Percentiles rank a stretch among this genome's conserved stretches.
Evolutionary conservation across 495 filamentous ascomycete genomes (phyloP).

Genomic region (Choiromyces venosus): DNA sequence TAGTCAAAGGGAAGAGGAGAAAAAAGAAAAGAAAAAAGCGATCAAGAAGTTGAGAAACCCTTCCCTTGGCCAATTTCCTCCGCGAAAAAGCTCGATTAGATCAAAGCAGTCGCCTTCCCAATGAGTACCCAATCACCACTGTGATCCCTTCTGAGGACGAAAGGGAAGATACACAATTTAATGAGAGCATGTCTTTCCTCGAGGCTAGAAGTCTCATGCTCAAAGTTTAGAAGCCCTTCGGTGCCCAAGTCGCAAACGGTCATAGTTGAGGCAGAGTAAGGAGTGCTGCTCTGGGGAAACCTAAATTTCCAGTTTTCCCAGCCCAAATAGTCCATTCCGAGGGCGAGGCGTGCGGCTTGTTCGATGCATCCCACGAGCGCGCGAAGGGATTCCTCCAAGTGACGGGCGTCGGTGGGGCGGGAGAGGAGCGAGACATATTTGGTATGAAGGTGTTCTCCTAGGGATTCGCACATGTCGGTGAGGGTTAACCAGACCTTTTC

Average conservation of each 20-base stretch:
- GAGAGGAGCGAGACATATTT: slow-evolving; percentile 20
- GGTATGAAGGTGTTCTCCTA: not conserved
- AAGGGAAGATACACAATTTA: slow-evolving; percentile 21
- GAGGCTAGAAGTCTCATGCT: not conserved
- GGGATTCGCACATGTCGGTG: not conserved
- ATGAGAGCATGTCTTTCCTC: slow-evolving; percentile 1
- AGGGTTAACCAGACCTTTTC: not conserved
- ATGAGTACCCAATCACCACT: slow-evolving; percentile 17
- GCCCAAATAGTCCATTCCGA: slow-evolving; percentile 14
- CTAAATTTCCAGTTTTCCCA: slow-evolving; percentile 20
- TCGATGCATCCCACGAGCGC: slow-evolving; percentile 17
- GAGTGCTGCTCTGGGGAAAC: slow-evolving; percentile 8
- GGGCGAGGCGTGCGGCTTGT: slow-evolving; percentile 23
- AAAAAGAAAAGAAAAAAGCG: not conserved
- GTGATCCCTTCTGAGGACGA: slow-evolving; percentile 11
- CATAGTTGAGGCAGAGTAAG: slow-evolving; percentile 10
- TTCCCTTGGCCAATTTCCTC: not conserved
- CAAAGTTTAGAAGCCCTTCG: slow-evolving; percentile 13
- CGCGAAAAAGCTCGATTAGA: slow-evolving; percentile 9
- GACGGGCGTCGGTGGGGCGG: slow-evolving; percentile 23
- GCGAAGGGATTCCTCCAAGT: slow-evolving; percentile 27
- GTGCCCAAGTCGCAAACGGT: slow-evolving; percentile 24
- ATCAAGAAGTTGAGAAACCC: not conserved
- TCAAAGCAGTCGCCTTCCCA: slow-evolving; percentile 16
- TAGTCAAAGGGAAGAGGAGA: not conserved